phyloP scores from a whole-genome alignment of 352 stramenopile genomes.

The Elongisporangium anandrum region DNA sequence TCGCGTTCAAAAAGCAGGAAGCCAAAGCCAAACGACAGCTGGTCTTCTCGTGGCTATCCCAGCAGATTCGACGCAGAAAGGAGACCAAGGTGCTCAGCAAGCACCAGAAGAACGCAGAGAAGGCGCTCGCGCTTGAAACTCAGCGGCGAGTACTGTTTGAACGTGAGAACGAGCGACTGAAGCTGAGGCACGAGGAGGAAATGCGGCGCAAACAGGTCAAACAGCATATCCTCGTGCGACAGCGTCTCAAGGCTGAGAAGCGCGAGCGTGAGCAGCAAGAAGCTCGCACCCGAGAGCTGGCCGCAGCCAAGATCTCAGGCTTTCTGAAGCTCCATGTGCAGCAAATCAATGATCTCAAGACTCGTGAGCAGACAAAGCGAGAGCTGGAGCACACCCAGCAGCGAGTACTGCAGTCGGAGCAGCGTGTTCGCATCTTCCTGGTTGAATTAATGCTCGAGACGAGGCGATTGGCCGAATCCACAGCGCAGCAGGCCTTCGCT shows the following conservation, averaged over 20 bases:
- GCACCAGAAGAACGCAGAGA: not conserved
- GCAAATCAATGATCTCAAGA: slow-evolving; percentile 10
- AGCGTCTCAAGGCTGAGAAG: slow-evolving; percentile 7
- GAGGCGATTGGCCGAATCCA: not conserved
- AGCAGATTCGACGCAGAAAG: slow-evolving; percentile 10
- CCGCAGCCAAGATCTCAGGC: slow-evolving; percentile 2
- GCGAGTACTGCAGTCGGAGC: slow-evolving; percentile 9
- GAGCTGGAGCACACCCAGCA: not conserved
- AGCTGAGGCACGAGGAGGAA: slow-evolving; percentile 6
- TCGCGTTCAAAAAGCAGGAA: not conserved
- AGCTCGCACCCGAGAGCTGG: slow-evolving; percentile 10
- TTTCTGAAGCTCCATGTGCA: slow-evolving; percentile 2
- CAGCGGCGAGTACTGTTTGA: slow-evolving; percentile 2
- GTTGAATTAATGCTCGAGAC: slow-evolving; percentile 17
- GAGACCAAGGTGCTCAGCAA: not conserved
- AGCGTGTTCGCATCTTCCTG: slow-evolving; percentile 10
- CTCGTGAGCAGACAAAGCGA: slow-evolving; percentile 9
- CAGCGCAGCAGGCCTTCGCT: not conserved
- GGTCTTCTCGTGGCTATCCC: slow-evolving; percentile 14
- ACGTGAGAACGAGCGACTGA: slow-evolving; percentile 1
- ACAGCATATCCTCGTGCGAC: slow-evolving; percentile 8
- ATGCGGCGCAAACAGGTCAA: slow-evolving; percentile 2
- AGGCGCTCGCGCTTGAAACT: slow-evolving; percentile 1
- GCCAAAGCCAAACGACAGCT: slow-evolving; percentile 3
- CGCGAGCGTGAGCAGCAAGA: slow-evolving; percentile 10